Conservation (phyloP, 805 yeast genomes). For the Ogataea allantospora region DNA sequence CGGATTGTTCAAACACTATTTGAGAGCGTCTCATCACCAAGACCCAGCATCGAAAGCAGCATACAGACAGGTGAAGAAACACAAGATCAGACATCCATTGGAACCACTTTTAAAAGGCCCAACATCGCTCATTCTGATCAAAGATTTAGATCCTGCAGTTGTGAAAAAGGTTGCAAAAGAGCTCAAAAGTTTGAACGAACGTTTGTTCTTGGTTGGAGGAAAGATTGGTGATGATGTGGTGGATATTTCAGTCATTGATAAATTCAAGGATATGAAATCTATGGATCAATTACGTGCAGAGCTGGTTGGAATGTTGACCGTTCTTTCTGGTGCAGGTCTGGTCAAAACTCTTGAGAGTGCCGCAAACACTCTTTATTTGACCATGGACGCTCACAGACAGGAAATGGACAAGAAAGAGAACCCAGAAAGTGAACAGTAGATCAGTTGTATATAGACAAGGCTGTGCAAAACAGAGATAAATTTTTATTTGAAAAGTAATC, state of each 20-base stretch:
- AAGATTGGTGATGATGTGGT: conserved; percentile 62
- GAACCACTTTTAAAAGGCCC: conserved; percentile 76
- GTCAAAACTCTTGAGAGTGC: conserved; percentile 75
- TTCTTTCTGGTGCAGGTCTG: conserved; percentile 86
- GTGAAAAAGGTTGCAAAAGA: conserved; percentile 62
- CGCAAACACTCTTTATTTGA: conserved; percentile 66
- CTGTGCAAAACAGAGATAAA: conserved; percentile 11
- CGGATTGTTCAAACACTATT: conserved; percentile 68
- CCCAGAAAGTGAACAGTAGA: conserved; percentile 6
- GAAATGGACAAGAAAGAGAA: conserved; percentile 27
- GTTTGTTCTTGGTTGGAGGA: conserved; percentile 82
- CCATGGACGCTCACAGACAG: conserved; percentile 58
- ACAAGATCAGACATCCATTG: conserved; percentile 60
- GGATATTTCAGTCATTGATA: conserved; percentile 50
- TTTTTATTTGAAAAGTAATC: conserved; percentile 5
- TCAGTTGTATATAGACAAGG: conserved; percentile 13
- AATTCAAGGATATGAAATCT: conserved; percentile 72
- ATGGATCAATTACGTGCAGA: conserved; percentile 72
- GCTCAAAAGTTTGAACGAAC: conserved; percentile 64
- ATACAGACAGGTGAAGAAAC: conserved; percentile 35
- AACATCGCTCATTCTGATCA: conserved; percentile 72
- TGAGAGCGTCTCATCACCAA: conserved; percentile 61
- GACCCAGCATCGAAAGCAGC: conserved; percentile 75
- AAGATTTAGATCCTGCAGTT: conserved; percentile 64
- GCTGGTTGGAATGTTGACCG: conserved; percentile 78